phyloP scores from a whole-genome alignment of 2,329 filamentous ascomycete genomes.

The Cryphonectria parasitica region DNA sequence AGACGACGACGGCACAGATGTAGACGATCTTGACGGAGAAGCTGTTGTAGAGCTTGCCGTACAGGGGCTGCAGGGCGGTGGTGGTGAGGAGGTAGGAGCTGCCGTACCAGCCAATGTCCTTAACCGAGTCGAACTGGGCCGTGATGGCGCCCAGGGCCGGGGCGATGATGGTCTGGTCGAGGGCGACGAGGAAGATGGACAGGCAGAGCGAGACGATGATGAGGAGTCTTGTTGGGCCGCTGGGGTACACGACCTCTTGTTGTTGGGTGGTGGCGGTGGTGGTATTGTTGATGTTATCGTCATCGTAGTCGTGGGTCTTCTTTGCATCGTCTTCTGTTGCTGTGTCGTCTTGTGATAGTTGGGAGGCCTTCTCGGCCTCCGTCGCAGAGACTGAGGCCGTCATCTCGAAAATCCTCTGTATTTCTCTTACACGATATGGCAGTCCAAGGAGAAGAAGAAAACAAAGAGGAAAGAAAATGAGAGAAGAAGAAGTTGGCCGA shows the following conservation, averaged over 20 bases:
- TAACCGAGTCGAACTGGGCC: constrained; percentile 46
- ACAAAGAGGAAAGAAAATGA: too few species aligned
- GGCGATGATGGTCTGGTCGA: constrained; percentile 57
- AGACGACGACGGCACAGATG: constrained; percentile 42
- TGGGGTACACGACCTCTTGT: constrained; percentile 42
- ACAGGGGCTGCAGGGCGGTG: constrained; percentile 54
- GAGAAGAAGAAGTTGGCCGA: background rate
- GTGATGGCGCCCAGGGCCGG: constrained; percentile 58
- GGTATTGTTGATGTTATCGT: constrained; percentile 5
- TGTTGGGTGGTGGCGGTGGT: background rate
- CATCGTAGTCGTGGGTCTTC: background rate
- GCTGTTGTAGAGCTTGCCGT: constrained; percentile 53
- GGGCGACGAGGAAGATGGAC: constrained; percentile 53
- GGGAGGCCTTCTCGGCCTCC: constrained; percentile 17
- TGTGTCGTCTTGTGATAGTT: background rate
- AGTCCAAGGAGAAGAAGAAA: background rate
- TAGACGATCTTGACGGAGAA: constrained; percentile 54
- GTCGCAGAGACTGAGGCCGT: background rate
- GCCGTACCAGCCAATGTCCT: constrained; percentile 59
- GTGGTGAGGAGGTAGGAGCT: constrained; percentile 53
- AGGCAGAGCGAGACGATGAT: constrained; percentile 51
- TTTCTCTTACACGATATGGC: background rate
- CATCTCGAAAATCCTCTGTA: background rate
- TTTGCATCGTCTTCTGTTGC: background rate
- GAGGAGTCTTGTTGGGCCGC: constrained; percentile 44